Base-by-base conservation (phyloP, 2,329 filamentous ascomycete genomes). In the Zymoseptoria pseudotritici region DNA sequence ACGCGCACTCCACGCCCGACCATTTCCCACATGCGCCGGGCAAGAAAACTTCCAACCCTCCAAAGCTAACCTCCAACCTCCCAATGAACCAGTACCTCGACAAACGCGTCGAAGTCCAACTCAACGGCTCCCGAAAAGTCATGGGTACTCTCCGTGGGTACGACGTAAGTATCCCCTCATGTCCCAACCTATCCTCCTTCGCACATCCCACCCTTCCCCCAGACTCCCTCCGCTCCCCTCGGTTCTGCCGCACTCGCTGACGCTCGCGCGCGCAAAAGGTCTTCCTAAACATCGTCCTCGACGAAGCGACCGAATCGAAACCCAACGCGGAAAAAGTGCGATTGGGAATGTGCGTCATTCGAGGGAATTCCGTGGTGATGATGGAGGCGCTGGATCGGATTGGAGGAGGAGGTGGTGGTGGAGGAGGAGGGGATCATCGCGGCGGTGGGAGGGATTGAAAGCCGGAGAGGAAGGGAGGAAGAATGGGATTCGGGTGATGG, bases 361-460 rank as follows among this genome's bases (percentile, higher is more conserved):
- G 95, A 69, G 94, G 94, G 65, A 99, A 99, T 78, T 96, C 93
- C 1, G 92, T 99, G 24, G 92, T 99, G 58, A 97, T 99, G 93
- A 84, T 99, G 58, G 95, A 99, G 69, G 74, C 74, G 52, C 68
- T 76, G 52, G 74, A 76, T 63, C 67, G 74, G 52, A 76, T 76
- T 58, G 72, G 66, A 46, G 69, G 70, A 54, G 64, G 70, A 31
- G 61, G 70, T 31, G 63, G 69, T 19, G 61, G 64, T 46, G 51
- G 57, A 58, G 54, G 55, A 24, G 36, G 50, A 22, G 51, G 36
- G 26, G 53, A 51, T 54, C 20, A 50, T 19, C 50, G 57, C 19
- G 54, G 57, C 19, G 54, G 42, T 26, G 56, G 24, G 54, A 57
- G n/a, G 58, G 26, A 31, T 51, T 56, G 49, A 26, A 49, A 19